Evolutionary conservation across 2,329 filamentous ascomycete genomes (phyloP).

Genomic region (Penicillium brevicompactum): DNA sequence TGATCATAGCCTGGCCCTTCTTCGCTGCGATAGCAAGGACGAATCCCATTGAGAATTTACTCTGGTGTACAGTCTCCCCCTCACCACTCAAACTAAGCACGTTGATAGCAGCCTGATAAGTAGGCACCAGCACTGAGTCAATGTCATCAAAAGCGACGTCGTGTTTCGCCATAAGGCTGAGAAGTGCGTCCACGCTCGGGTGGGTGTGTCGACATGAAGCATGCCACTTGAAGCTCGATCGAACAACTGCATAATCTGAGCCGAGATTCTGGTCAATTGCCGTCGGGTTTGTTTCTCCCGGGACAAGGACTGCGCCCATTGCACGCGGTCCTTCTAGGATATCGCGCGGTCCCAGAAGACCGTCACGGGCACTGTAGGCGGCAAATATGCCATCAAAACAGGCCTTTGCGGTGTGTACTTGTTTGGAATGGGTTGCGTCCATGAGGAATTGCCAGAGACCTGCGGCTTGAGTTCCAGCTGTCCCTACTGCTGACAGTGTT

Average conservation of each 20-base stretch:
- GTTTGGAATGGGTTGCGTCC: constrained; percentile 35
- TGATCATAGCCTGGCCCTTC: constrained; percentile 35
- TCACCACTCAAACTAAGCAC: constrained; percentile 31
- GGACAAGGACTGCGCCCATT: constrained; percentile 29
- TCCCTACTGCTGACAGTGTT: constrained; percentile 32
- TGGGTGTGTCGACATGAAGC: constrained; percentile 37
- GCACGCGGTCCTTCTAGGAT: constrained; percentile 32
- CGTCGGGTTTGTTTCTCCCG: constrained; percentile 21
- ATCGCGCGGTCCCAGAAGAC: constrained; percentile 30
- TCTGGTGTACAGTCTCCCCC: constrained; percentile 36
- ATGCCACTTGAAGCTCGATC: constrained; percentile 39
- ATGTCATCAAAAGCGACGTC: constrained; percentile 30
- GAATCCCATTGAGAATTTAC: constrained; percentile 40
- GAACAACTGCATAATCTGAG: constrained; percentile 25
- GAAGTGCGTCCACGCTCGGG: constrained; percentile 33
- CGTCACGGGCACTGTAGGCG: constrained; percentile 30
- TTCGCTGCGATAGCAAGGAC: constrained; percentile 35
- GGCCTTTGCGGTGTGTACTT: constrained; percentile 35
- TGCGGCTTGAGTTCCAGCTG: constrained; percentile 36
- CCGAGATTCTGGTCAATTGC: constrained; percentile 31
- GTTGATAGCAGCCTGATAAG: constrained; percentile 35
- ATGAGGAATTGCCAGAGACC: constrained; percentile 36
- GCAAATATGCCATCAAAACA: constrained; percentile 37
- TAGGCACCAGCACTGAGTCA: constrained; percentile 27
- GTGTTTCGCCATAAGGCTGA: constrained; percentile 31